Evolutionary conservation across 352 stramenopile genomes (phyloP), one percentile per base, ranked within the genome.

Genomic region (Halophytophthora batemanensis): DNA sequence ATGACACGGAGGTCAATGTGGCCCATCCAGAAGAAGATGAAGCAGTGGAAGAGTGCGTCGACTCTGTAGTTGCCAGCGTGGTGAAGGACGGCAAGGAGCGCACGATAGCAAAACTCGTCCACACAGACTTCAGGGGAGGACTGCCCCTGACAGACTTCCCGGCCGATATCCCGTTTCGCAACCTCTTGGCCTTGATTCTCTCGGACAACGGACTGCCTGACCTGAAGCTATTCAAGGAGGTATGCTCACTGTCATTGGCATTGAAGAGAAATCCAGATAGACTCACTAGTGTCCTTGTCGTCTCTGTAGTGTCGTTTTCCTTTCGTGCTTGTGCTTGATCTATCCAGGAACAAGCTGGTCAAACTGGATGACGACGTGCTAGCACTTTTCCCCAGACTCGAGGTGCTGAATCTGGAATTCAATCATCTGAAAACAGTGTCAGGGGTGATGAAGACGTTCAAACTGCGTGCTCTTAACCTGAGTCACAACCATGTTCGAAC

Each of bases 281-380:
- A 19, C 21, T 31, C 8, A 31, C 34, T 19, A 11, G 29, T 37
- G 21, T 53, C 17, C 1, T 13, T 56, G 3, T 52, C n/a, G n/a
- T n/a, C n/a, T n/a, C 17, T 57, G 6, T 17, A 84, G 76, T 90
- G 75, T 38, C 79, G 77, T 3, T 90, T 87, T 56, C 72, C 74
- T 4, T 78, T 69, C 28, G 50, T 66, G 6, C 46, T 57, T 0
- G 64, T 85, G 3, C 47, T 92, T 0, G 83, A 93, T 56, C 45
- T 92, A 28, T 87, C 79, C 1, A 64, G 48, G 29, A 94, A 91
- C 45, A 56, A 60, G n/a, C 45, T 94, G 11, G 50, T 37, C 15
- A 90, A 88, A 28, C 25, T 90, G 14, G 25, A 33, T 13, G 76
- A 87, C 13, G 65, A 78, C 7, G 69, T 74, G 6, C 49, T 93